Evolutionary conservation across 1,139 yeast genomes (phyloP).

Genomic region (Protomyces gravidus): DNA sequence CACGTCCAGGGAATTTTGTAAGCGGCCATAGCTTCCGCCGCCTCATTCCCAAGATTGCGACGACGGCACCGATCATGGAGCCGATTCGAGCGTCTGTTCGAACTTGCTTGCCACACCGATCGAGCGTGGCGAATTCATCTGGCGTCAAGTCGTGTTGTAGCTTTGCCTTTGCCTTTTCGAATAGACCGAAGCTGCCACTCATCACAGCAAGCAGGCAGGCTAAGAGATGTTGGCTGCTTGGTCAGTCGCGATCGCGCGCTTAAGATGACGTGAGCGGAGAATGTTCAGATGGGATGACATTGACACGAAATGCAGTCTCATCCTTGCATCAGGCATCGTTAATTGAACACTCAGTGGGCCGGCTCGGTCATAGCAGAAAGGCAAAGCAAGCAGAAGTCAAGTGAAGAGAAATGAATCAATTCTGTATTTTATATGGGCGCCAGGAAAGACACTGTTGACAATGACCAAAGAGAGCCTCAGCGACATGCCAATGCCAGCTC

Average conservation of each 20-base stretch:
- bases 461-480: background rate
- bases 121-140: background rate
- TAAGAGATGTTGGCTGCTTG: background rate
- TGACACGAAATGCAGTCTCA: background rate
- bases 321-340: background rate
- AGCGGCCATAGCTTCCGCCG: constrained; percentile 22
- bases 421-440: constrained; percentile 1
- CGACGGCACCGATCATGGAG: constrained; percentile 10
- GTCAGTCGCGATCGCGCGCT: background rate
- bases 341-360: too few relatives aligned
- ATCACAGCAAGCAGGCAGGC: background rate
- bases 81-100: constrained; percentile 9
- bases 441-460: background rate
- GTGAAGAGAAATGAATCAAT: background rate
- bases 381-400: background rate
- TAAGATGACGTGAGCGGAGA: background rate
- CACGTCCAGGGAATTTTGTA: constrained; percentile 11
- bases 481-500: background rate
- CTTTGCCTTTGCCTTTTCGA: background rate
- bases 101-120: background rate
- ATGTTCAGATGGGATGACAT: background rate
- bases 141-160: background rate
- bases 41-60: constrained; percentile 15
- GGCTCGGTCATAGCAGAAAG: background rate
- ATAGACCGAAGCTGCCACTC: background rate